Base-by-base conservation (phyloP, 2,329 filamentous ascomycete genomes). In the Cercospora zeina region DNA sequence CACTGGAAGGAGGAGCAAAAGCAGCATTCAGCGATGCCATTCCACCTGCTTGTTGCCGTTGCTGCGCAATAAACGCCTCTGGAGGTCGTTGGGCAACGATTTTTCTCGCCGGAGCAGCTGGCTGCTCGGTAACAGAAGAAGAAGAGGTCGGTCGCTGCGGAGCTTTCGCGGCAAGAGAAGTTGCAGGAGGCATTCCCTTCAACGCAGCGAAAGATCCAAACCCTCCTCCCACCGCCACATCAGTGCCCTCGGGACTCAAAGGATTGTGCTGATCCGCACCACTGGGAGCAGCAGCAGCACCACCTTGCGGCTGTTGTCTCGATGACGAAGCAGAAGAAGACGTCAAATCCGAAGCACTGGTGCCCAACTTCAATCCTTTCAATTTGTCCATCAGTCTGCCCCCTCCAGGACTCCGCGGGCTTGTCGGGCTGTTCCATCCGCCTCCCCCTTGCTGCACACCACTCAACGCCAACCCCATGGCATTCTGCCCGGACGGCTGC, bases 341-440 rank as follows among this genome's bases (percentile, higher is more conserved):
- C 1, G 61, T 63, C 19, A 71, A 61, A 7, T 70, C 68, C n/a
- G 65, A 62, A n/a, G 64, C 45, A 24, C 85, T 88, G 1, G 91
- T 96, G 36, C 88, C 89, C 63, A 96, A 78, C 72, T 88, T 91
- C 66, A 96, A 77, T 0, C 91, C 90, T 71, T 84, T 89, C 51
- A 96, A 80, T 78, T 92, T 96, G 74, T 95, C 90, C 60, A 87
- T 86, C 65, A 96, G 76, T 58, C 89, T 84, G 6, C 87, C 85
- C n/a, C 86, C 84, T 14, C 85, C 82, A 5, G 88, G 83, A 31
- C 85, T 85, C 50, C 78, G 76, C 30, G 88, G 85, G 33, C 87
- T 84, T 47, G 81, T 78, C 2, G 85, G 88, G 59, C 85, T 88
- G 62, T 68, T 67, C 34, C 71, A 24, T 13, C 65, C 63, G 16